Percentiles rank a stretch among this genome's conserved stretches.
Evolutionary conservation across 2,329 filamentous ascomycete genomes (phyloP).

Genomic region (Stachybotrys echinatus): DNA sequence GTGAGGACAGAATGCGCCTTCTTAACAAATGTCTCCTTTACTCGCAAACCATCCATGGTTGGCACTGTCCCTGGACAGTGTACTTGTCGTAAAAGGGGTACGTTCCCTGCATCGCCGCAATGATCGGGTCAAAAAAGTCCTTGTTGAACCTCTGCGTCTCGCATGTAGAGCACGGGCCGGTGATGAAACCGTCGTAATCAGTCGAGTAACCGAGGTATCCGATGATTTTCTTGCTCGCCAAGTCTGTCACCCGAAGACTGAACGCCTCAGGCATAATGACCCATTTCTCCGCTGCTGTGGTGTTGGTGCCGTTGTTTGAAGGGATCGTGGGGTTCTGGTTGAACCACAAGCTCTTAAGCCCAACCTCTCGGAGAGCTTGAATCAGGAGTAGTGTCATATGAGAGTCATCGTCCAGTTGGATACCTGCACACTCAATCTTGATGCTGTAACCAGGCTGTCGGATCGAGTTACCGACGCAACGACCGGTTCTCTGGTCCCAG

Average conservation of each 20-base stretch:
- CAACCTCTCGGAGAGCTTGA: slow-evolving; percentile 31
- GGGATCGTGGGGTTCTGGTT: slow-evolving; percentile 33
- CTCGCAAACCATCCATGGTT: slow-evolving; percentile 31
- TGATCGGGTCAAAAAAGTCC: slow-evolving; percentile 30
- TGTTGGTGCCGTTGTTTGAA: slow-evolving; percentile 20
- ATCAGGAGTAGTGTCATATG: slow-evolving; percentile 33
- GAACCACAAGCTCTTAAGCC: slow-evolving; percentile 32
- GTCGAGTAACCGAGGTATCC: slow-evolving; percentile 31
- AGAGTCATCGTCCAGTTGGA: slow-evolving; percentile 31
- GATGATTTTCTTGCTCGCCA: slow-evolving; percentile 23
- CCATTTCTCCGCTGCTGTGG: slow-evolving; percentile 23
- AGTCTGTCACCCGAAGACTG: slow-evolving; percentile 26
- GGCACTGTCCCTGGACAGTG: slow-evolving; percentile 29
- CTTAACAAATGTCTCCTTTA: slow-evolving; percentile 8
- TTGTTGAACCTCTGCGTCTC: slow-evolving; percentile 28
- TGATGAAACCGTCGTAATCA: slow-evolving; percentile 30
- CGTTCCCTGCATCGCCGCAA: slow-evolving; percentile 29
- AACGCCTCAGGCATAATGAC: slow-evolving; percentile 34
- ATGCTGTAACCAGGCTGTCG: slow-evolving; percentile 30
- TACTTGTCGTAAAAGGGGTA: slow-evolving; percentile 33
- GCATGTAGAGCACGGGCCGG: slow-evolving; percentile 28
- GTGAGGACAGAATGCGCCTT: neutral
- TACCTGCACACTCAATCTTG: slow-evolving; percentile 28
- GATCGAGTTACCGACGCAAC: slow-evolving; percentile 24
- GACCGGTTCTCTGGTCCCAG: slow-evolving; percentile 31